phyloP scores from a whole-genome alignment of 768 basidiomycete genomes.

The Calocybe gangraenosa region DNA sequence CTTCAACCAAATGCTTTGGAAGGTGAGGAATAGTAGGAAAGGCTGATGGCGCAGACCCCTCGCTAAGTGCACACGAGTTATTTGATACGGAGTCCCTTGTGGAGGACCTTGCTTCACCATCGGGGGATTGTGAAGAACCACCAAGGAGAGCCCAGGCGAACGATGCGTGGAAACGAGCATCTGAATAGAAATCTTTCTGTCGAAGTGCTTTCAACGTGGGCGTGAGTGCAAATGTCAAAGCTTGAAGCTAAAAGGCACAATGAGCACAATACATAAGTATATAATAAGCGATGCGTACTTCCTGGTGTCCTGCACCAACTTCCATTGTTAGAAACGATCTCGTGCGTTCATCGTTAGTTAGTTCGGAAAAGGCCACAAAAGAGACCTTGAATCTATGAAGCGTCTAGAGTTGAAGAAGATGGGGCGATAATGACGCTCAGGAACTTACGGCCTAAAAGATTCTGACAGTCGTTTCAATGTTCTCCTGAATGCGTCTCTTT shows the following conservation, averaged over 20 bases:
- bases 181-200: slow-evolving; percentile 74
- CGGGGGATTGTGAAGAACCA: too few species aligned
- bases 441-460: slow-evolving; percentile 41
- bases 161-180: slow-evolving; percentile 85
- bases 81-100: neutral
- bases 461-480: slow-evolving; percentile 53
- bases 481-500: slow-evolving; percentile 67
- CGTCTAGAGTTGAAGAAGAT: neutral
- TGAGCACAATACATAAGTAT: too few species aligned
- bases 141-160: slow-evolving; percentile 83
- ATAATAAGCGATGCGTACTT: too few species aligned
- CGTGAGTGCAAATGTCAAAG: slow-evolving; percentile 50
- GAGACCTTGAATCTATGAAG: slow-evolving; percentile 61
- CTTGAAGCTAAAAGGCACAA: slow-evolving; percentile 67
- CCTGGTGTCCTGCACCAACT: slow-evolving; percentile 76
- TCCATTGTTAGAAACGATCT: slow-evolving; percentile 79
- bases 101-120: neutral
- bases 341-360: slow-evolving; percentile 77
- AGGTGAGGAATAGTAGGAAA: slow-evolving; percentile 51
- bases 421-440: neutral
- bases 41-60: slow-evolving; percentile 10
- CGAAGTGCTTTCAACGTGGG: slow-evolving; percentile 57
- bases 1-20: slow-evolving; percentile 41
- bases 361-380: slow-evolving; percentile 65
- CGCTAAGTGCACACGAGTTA: neutral